Percentiles rank a stretch among this genome's conserved stretches.
Evolutionary conservation across 768 basidiomycete genomes (phyloP).

Genomic region (Lentinula edodes): DNA sequence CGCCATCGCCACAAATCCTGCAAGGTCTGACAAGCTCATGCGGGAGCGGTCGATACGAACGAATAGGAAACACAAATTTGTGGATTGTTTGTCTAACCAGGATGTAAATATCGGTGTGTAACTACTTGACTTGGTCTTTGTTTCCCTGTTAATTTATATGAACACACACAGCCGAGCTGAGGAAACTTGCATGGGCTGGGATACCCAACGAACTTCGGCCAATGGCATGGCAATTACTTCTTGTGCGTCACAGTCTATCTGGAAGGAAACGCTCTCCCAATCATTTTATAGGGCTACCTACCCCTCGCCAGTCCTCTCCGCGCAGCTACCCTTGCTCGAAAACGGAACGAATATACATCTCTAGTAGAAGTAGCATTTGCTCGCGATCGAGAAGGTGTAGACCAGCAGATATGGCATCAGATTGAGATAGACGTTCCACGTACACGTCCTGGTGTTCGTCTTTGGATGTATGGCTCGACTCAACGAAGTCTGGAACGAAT

Average conservation of each 20-base stretch:
- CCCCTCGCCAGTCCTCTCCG: slow-evolving; percentile 80
- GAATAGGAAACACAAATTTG: slow-evolving; percentile 75
- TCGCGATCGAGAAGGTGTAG: slow-evolving; percentile 76
- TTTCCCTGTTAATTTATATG: not conserved
- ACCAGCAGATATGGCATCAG: slow-evolving; percentile 99
- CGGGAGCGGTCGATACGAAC: slow-evolving; percentile 75
- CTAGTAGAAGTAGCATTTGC: slow-evolving; percentile 89
- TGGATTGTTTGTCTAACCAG: slow-evolving; percentile 68
- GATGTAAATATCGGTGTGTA: slow-evolving; percentile 79
- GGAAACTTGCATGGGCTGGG: slow-evolving; percentile 93
- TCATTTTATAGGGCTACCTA: slow-evolving; percentile 70
- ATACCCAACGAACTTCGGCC: slow-evolving; percentile 85
- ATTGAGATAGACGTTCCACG: slow-evolving; percentile 98
- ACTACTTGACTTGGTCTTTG: slow-evolving; percentile 4
- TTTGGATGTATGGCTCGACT: slow-evolving; percentile 90
- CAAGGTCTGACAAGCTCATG: slow-evolving; percentile 54
- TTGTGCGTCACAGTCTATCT: slow-evolving; percentile 48
- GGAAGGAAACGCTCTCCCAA: slow-evolving; percentile 3
- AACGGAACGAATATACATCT: slow-evolving; percentile 87
- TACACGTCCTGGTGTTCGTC: slow-evolving; percentile 81
- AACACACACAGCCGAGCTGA: slow-evolving; percentile 58
- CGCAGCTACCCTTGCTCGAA: slow-evolving; percentile 71
- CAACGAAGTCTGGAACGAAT: slow-evolving; percentile 92
- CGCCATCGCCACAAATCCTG: slow-evolving; percentile 24
- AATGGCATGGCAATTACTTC: slow-evolving; percentile 89